Evolutionary conservation across 2,329 filamentous ascomycete species (phyloP).

Genomic region (Magnaporthales sp.): DNA sequence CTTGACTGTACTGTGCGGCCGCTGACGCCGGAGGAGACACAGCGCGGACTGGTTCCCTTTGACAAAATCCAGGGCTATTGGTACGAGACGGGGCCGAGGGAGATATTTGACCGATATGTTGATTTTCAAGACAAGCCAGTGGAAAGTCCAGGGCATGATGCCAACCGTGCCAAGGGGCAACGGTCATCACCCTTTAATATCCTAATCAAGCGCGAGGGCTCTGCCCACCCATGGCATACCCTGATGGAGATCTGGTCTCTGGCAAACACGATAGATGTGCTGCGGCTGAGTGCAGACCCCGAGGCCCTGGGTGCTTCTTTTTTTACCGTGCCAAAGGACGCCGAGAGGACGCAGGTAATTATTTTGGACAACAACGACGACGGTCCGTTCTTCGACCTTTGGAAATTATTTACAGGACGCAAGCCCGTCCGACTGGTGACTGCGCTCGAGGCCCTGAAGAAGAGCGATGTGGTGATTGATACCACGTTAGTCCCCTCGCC

Average conservation of each 20-base stretch:
- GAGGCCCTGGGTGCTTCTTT: neutral
- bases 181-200: slow-evolving; percentile 5
- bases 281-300: slow-evolving; percentile 8
- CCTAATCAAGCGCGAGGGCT: slow-evolving; percentile 12
- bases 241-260: slow-evolving; percentile 13
- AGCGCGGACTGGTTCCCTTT: slow-evolving; percentile 7
- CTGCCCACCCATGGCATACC: slow-evolving; percentile 11
- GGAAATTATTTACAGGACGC: slow-evolving; percentile 24
- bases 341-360: slow-evolving; percentile 16
- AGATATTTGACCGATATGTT: slow-evolving; percentile 7
- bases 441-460: slow-evolving; percentile 8
- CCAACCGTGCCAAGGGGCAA: neutral
- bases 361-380: slow-evolving; percentile 24
- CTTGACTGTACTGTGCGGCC: slow-evolving; percentile 7
- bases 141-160: neutral
- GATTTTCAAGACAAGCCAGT: neutral
- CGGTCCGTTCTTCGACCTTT: slow-evolving; percentile 27
- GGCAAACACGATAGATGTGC: slow-evolving; percentile 12
- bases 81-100: slow-evolving; percentile 11
- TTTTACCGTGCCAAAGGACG: slow-evolving; percentile 8
- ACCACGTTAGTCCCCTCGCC: neutral
- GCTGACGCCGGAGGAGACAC: slow-evolving; percentile 1
- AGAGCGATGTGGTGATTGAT: neutral
- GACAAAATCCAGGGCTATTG: slow-evolving; percentile 7
- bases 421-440: slow-evolving; percentile 20